Base-by-base conservation (phyloP, 2,329 filamentous ascomycete genomes). In the Fusarium ambrosium region DNA sequence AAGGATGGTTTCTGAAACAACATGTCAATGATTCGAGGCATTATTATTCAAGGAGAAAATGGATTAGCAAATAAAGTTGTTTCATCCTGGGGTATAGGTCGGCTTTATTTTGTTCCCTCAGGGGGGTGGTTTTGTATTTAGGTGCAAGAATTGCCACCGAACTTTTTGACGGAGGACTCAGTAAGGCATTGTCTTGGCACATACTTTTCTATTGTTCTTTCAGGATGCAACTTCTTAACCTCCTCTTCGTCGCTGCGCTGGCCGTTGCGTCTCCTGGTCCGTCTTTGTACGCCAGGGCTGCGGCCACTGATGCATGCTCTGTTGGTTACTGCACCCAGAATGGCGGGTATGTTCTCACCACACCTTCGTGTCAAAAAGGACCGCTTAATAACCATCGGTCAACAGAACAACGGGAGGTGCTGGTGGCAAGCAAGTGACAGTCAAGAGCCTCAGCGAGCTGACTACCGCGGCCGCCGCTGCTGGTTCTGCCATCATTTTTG, bases 281-380 rank as follows among this genome's bases (percentile, higher is more conserved):
- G 10, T 27, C 11, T n/a, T n/a, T 75, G 2, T 22, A 71, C 13
- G 14, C 51, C 14, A 73, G 75, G 61, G 75, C 59, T 18, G 63
- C 75, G 0, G 65, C 67, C 0, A 66, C 65, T 4, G 75, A 77
- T 22, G 55, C 69, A 1, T 76, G 71, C 14, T 51, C 51, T 1
- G 59, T 78, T 16, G 75, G 76, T 0, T 77, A 77, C 14, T 71
- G 71, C 9, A 77, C 76, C 10, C 73, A 77, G 27, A 78, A 78
- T 53, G 76, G 76, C 51, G 76, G 75, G 75, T 72, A 58, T n/a
- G 64, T 16, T 20, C 39, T 22, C 14, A 22, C 20, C 41, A 13
- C 13, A 1, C 4, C 8, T 3, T 16, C 14, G 3, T 22, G 1
- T 1, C 4, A 27, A 27, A 27, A 27, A 27, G 24, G 24, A 27